A percentile compares a stretch with the other conserved stretches of the same genome.
Evolutionary conservation across 2,329 filamentous ascomycete genomes (phyloP).

Genomic region (Verticillium nubilum): DNA sequence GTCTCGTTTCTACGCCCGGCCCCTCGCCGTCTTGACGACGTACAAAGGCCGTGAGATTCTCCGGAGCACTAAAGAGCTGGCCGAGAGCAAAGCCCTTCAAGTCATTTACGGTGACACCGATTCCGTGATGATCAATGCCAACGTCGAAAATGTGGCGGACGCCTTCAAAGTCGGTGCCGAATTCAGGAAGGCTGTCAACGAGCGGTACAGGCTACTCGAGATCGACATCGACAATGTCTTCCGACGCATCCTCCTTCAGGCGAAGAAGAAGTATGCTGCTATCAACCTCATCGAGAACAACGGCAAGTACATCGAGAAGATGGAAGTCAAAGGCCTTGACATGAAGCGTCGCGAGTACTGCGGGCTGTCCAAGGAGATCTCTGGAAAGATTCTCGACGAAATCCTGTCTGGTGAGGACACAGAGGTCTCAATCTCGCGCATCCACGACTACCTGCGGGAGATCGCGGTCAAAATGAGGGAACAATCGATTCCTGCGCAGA

Average conservation of each 20-base stretch:
- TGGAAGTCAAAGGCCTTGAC: conserved; percentile 96
- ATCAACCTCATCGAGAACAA: conserved; percentile 88
- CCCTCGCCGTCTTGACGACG: conserved; percentile 90
- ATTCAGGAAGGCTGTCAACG: conserved; percentile 93
- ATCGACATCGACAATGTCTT: conserved; percentile 99
- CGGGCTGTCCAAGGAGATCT: conserved; percentile 90
- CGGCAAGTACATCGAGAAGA: conserved; percentile 86
- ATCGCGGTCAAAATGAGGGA: conserved; percentile 84
- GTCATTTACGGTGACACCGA: conserved; percentile 99
- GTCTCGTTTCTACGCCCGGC: conserved; percentile 94
- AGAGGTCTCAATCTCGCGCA: conserved; percentile 79
- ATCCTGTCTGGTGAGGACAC: conserved; percentile 91
- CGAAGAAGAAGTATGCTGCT: conserved; percentile 99
- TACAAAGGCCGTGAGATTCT: conserved; percentile 98
- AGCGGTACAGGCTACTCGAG: conserved; percentile 85
- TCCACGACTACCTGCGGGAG: conserved; percentile 88
- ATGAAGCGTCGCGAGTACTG: conserved; percentile 99
- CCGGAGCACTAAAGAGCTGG: conserved; percentile 89
- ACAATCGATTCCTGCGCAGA: conserved; percentile 65
- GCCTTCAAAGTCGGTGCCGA: conserved; percentile 88
- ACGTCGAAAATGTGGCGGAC: conserved; percentile 86
- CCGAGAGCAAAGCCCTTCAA: conserved; percentile 82
- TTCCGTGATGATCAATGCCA: conserved; percentile 99
- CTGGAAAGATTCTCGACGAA: conserved; percentile 82
- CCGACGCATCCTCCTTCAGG: conserved; percentile 84